phyloP scores from a whole-genome alignment of 305 asterid species.

The Fraxinus latifolia region DNA sequence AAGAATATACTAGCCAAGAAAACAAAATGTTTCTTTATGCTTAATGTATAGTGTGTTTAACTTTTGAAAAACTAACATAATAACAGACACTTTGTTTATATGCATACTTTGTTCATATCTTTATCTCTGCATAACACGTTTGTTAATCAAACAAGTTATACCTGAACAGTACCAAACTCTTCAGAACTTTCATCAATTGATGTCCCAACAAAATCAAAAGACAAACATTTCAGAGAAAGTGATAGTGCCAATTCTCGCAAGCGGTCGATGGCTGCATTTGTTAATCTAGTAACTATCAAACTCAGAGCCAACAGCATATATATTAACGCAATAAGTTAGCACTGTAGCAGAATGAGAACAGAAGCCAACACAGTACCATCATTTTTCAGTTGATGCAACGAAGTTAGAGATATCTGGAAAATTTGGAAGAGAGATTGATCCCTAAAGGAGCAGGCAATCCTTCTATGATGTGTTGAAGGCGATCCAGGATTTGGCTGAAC shows the following conservation, averaged over 20 bases:
- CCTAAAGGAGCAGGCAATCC: conserved; percentile 89
- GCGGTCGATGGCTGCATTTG: conserved; percentile 57
- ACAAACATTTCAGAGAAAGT: conserved; percentile 84
- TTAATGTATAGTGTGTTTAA: background rate
- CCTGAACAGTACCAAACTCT: conserved; percentile 98
- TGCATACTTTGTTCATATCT: background rate
- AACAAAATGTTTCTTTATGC: background rate
- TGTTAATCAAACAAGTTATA: conserved; percentile 19
- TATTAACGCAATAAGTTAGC: conserved; percentile 2
- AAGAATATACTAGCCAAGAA: conserved; percentile 8
- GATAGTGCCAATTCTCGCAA: conserved; percentile 91
- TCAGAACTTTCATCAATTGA: conserved; percentile 95
- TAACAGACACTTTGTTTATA: background rate
- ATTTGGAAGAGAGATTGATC: conserved; percentile 87
- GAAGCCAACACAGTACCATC: conserved; percentile 57
- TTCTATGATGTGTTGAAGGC: conserved; percentile 93
- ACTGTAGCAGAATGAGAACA: conserved; percentile 14
- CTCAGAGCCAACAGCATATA: conserved; percentile 6
- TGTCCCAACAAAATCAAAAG: conserved; percentile 95
- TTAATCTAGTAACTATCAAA: conserved; percentile 21
- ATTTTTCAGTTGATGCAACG: conserved; percentile 77
- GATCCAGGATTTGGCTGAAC: conserved; percentile 85
- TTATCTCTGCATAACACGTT: background rate
- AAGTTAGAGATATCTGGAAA: conserved; percentile 90
- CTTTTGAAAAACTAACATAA: background rate